Base-by-base conservation (phyloP, 1,284 basidiomycete genomes). In the Trichosporon coremiiforme region DNA sequence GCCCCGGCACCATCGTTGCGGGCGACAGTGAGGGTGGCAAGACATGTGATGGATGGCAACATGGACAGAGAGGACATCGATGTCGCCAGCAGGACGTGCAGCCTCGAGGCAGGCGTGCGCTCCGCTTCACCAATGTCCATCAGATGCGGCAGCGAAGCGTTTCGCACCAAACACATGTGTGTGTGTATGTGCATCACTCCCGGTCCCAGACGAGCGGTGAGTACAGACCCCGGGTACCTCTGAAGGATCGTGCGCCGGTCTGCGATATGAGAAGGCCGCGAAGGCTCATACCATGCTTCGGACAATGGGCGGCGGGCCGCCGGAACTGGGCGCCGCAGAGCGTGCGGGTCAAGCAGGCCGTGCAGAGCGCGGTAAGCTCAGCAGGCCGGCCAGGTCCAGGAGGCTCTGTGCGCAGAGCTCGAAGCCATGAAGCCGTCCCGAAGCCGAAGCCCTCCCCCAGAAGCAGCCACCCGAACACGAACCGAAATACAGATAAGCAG, bases 91-190 rank as follows among this genome's bases (percentile, higher is more conserved):
- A n/a, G 57, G 29, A 31, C 57, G 57, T 60, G 57, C 57, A 31
- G 57, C 57, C 57, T 60, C 57, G 57, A 60, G 57, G 57, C 57
- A 60, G 53, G 25, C 57, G 13, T 60, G 57, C 57, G 57, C 57
- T 31, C 55, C 25, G 15, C 6, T 17, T 8, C 31, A 13, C 12
- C 6, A 33, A 13, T 12, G 29, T 10, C 31, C 31, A n/a, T n/a
- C 57, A 33, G 47, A 53, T 53, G 47, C 57, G 57, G 31, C 29
- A 15, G 57, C 17, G 53, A 15, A 55, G 25, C 29, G 29, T n/a
- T 33, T 60, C 57, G 57, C 57, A 60, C 57, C 57, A n/a, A n/a
- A n/a, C 57, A 53, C 57, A 60, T 31, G 57, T 35, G 57, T 33
- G 53, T 25, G 22, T 31, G 29, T 31, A 33, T n/a, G 57, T 60